Percentiles rank a stretch among this genome's conserved stretches.
phyloP scores from a whole-genome alignment of 1,284 basidiomycete species.

The Tilletiaria anomala region DNA sequence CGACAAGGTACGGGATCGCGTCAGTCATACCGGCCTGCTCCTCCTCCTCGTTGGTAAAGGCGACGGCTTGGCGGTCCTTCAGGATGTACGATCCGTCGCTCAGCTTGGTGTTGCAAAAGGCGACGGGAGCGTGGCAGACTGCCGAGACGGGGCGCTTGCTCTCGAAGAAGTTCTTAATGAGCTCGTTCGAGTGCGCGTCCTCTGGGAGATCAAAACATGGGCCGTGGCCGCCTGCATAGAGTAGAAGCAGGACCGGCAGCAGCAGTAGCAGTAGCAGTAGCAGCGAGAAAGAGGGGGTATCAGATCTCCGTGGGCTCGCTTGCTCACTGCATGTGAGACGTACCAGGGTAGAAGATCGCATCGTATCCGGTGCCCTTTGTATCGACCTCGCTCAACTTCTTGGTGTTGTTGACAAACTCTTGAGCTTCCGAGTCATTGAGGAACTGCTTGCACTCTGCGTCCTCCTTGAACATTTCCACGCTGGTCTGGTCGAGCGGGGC shows the following conservation, averaged over 20 bases:
- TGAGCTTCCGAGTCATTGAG: constrained; percentile 47
- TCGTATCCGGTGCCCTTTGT: constrained; percentile 48
- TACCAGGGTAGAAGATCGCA: constrained; percentile 55
- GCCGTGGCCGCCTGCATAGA: neutral
- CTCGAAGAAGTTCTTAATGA: constrained; percentile 24
- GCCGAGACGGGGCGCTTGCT: constrained; percentile 17
- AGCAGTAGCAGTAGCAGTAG: neutral
- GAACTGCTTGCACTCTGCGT: constrained; percentile 51
- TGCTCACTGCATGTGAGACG: neutral
- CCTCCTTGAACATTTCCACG: constrained; percentile 49
- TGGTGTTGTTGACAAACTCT: constrained; percentile 49
- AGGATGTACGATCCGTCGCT: constrained; percentile 37
- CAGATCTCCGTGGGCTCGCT: too few relatives aligned
- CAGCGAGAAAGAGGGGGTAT: neutral
- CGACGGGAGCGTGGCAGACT: constrained; percentile 28
- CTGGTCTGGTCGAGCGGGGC: constrained; percentile 57
- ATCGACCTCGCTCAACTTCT: constrained; percentile 52
- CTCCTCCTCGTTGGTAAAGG: constrained; percentile 61
- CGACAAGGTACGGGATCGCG: constrained; percentile 56
- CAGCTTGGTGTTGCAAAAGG: constrained; percentile 26
- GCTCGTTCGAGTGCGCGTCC: constrained; percentile 13
- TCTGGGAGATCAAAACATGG: constrained; percentile 26
- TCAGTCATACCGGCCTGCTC: constrained; percentile 41
- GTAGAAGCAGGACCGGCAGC: neutral
- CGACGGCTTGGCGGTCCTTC: constrained; percentile 50